Percentiles rank a stretch among this genome's conserved stretches.
phyloP scores from a whole-genome alignment of 2,329 filamentous ascomycete genomes.

The Lanzia echinophila region DNA sequence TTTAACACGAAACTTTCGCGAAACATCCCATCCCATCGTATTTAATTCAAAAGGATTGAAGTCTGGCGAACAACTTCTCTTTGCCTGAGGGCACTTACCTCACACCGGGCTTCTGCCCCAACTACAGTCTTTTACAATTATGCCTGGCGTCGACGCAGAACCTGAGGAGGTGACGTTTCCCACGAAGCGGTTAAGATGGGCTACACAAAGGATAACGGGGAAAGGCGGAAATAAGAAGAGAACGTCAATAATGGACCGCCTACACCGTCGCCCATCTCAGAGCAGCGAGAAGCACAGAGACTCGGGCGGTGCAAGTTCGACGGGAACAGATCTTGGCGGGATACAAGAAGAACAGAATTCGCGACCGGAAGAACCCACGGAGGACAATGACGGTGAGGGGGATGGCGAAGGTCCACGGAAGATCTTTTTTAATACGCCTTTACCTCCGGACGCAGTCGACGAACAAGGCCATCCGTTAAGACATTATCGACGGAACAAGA shows the following conservation, averaged over 20 bases:
- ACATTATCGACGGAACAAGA: constrained; percentile 85
- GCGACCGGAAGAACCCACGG: constrained; percentile 24
- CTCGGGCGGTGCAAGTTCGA: constrained; percentile 34
- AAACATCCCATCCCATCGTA: background rate
- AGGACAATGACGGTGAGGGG: constrained; percentile 34
- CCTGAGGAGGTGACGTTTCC: constrained; percentile 32
- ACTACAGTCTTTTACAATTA: constrained; percentile 6
- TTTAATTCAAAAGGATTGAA: background rate
- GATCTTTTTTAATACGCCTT: constrained; percentile 79
- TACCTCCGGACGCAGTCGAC: constrained; percentile 69
- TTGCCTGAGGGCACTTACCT: constrained; percentile 12
- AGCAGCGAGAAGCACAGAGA: constrained; percentile 61
- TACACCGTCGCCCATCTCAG: constrained; percentile 53
- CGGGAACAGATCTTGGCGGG: constrained; percentile 31
- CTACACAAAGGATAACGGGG: constrained; percentile 79
- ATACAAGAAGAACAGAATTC: constrained; percentile 25
- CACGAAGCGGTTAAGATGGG: constrained; percentile 85
- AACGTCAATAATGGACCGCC: constrained; percentile 70
- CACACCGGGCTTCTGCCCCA: constrained; percentile 9
- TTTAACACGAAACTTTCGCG: background rate
- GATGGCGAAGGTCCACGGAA: constrained; percentile 41
- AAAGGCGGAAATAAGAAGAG: constrained; percentile 74
- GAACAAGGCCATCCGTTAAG: constrained; percentile 69
- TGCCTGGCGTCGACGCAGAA: constrained; percentile 32
- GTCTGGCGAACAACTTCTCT: constrained; percentile 6